Conservation (phyloP, 768 basidiomycete genomes). For the Dacryopinax primogenitus region DNA sequence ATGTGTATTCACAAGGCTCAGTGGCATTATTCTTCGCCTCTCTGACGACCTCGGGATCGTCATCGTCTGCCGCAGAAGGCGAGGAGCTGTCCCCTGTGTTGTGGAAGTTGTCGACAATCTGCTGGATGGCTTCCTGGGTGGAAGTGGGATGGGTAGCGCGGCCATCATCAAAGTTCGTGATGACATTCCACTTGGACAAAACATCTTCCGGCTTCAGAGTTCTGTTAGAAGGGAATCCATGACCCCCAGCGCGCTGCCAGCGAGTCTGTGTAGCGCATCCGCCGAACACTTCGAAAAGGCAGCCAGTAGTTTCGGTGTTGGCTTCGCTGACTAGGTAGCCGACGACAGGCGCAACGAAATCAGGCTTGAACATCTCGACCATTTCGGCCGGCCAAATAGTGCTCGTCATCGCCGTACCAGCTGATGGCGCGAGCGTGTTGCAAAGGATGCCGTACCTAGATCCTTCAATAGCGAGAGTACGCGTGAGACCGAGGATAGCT, state of each 20-base stretch:
- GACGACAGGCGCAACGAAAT: constrained; percentile 83
- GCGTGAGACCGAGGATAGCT: constrained; percentile 80
- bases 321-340: constrained; percentile 78
- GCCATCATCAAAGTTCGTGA: constrained; percentile 78
- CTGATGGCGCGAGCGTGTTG: constrained; percentile 77
- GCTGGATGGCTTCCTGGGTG: constrained; percentile 62
- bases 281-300: constrained; percentile 73
- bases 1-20: constrained; percentile 51
- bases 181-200: constrained; percentile 60
- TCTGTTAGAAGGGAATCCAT: constrained; percentile 71
- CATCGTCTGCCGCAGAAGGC: constrained; percentile 51
- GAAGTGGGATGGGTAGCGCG: constrained; percentile 70
- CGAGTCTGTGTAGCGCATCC: constrained; percentile 88
- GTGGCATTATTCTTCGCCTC: constrained; percentile 56
- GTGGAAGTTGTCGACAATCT: constrained; percentile 50
- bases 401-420: constrained; percentile 84
- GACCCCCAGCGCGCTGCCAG: constrained; percentile 83
- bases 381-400: constrained; percentile 75
- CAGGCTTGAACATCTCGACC: constrained; percentile 89
- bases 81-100: constrained; percentile 27
- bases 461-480: constrained; percentile 82
- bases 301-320: constrained; percentile 58
- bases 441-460: constrained; percentile 79
- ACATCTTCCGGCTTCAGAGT: constrained; percentile 71
- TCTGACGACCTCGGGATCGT: constrained; percentile 70